These are phyloP conservation scores for Ascochyta koolunga DNA, from an alignment of 2,329 filamentous ascomycete species.

Conservation along the genomic window DNA sequence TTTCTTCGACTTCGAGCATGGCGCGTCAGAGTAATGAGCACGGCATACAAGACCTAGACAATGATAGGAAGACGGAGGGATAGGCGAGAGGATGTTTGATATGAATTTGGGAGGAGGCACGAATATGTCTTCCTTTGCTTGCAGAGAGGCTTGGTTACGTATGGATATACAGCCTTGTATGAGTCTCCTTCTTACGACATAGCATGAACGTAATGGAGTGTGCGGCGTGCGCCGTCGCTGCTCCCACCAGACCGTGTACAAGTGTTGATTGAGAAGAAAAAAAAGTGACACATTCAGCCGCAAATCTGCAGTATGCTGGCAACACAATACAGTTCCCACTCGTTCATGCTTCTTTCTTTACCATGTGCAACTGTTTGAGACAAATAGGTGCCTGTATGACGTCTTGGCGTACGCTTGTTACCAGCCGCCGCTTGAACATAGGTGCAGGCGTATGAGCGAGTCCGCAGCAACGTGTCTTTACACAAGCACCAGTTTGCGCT, in stretches of 20 bases:
- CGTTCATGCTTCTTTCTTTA: not conserved
- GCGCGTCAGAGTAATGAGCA: slow-evolving; percentile 9
- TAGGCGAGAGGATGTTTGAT: slow-evolving; percentile 15
- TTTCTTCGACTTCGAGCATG: slow-evolving; percentile 8
- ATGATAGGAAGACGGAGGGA: slow-evolving; percentile 6
- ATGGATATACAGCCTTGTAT: slow-evolving; percentile 23
- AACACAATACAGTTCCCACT: not conserved
- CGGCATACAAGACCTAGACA: slow-evolving; percentile 8
- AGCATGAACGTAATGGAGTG: slow-evolving; percentile 24
- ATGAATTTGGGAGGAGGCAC: slow-evolving; percentile 26
- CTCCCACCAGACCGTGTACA: not conserved
- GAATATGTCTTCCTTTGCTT: slow-evolving; percentile 32
- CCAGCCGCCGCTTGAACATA: slow-evolving; percentile 12
- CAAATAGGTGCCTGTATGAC: slow-evolving; percentile 1
- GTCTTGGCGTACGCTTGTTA: slow-evolving; percentile 12
- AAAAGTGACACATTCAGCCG: not conserved
- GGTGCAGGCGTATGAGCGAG: slow-evolving; percentile 8
- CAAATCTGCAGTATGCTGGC: not conserved
- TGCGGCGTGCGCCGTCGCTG: not conserved
- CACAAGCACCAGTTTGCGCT: slow-evolving; percentile 28
- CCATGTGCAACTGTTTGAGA: not conserved
- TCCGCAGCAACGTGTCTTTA: slow-evolving; percentile 20
- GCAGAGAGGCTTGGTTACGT: slow-evolving; percentile 24
- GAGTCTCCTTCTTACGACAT: slow-evolving; percentile 26
- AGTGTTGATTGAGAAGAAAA: not conserved